Base-by-base conservation (phyloP, 140 eudicot genomes). In the Stevia rebaudiana region DNA sequence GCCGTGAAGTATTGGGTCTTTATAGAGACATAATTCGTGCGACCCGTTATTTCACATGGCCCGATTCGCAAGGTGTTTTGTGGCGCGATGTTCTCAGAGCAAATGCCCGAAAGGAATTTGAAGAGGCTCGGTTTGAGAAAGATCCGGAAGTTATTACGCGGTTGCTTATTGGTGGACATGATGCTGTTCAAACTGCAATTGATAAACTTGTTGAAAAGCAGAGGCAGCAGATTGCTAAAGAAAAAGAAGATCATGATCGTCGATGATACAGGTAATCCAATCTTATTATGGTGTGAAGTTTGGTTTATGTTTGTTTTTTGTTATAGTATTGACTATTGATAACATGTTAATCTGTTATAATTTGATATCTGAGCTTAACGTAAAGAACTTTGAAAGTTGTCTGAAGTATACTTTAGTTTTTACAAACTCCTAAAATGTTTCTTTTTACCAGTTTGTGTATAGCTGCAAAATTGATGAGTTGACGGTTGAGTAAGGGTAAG, bases 181-280 rank as follows among this genome's bases (percentile, higher is more conserved):
- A 91, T 59, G 95, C 98, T 43, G 92, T 91, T 50, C 82, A 87
- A 53, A 49, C 85, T 47, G 92, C 98, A 13, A 36, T 91, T 44
- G 95, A 91, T 57, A 91, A 87, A 69, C 68, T 85, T 5, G 92
- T 80, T 60, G 92, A 91, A 85, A 91, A 87, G 65, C 98, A 91
- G 75, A 82, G 69, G 84, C 82, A 82, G 76, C 92, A 87, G 62
- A 52, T 91, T 68, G 89, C 81, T 11, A 91, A 83, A 78, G 92
- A 87, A 61, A 73, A 74, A 28, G 74, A 56, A 13, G 83, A 80
- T 3, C 79, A 31, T 51, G 76, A 74, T 48, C 79, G 83, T 19
- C 68, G 76, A 48, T 87, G 75, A 84, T 35, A 61, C 52, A 17
- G 50, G 69, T 74, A 53, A 71, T 46, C 7, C 2, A 36, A 36